Percentiles rank a stretch among this genome's conserved stretches.
Evolutionary conservation across 2,329 filamentous ascomycete species (phyloP).

Genomic region (Aspergillus bombycis): DNA sequence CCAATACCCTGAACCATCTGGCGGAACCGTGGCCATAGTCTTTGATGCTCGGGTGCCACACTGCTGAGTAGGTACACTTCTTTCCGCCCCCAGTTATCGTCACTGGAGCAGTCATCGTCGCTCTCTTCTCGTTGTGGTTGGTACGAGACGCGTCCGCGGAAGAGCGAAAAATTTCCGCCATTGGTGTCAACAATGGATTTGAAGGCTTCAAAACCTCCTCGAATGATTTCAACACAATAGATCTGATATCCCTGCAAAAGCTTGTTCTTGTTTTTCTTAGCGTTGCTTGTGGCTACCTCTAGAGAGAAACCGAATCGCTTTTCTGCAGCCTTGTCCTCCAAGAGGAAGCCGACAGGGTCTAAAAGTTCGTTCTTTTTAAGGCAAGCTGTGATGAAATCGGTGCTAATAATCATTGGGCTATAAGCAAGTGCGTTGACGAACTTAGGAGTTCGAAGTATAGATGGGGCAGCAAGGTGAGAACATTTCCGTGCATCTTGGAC

Average conservation of each 20-base stretch:
- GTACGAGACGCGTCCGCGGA: conserved; percentile 72
- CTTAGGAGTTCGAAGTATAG: conserved; percentile 86
- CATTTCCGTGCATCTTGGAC: conserved; percentile 75
- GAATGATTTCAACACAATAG: conserved; percentile 80
- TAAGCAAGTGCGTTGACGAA: conserved; percentile 86
- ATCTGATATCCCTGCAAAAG: conserved; percentile 77
- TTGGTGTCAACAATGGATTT: conserved; percentile 85
- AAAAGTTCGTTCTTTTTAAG: conserved; percentile 70
- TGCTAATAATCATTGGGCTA: conserved; percentile 75
- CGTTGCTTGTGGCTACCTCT: conserved; percentile 67
- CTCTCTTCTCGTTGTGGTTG: conserved; percentile 58
- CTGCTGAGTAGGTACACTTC: conserved; percentile 84
- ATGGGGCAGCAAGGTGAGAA: conserved; percentile 84
- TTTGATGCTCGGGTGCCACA: conserved; percentile 65
- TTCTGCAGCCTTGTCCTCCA: conserved; percentile 75
- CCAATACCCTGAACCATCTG: conserved; percentile 77
- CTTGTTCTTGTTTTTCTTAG: conserved; percentile 73
- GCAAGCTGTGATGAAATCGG: conserved; percentile 76
- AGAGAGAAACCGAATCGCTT: conserved; percentile 71
- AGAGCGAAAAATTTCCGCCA: conserved; percentile 79
- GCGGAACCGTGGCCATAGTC: conserved; percentile 78
- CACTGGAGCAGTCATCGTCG: conserved; percentile 54
- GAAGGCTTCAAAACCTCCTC: conserved; percentile 82
- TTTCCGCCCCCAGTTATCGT: conserved; percentile 64
- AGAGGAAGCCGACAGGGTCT: conserved; percentile 64